A percentile compares a stretch with the other conserved stretches of the same genome.
These are phyloP conservation scores for Theobroma grandiflorum DNA, from an alignment of 441 rosid genomes.

Conservation along the genomic window DNA sequence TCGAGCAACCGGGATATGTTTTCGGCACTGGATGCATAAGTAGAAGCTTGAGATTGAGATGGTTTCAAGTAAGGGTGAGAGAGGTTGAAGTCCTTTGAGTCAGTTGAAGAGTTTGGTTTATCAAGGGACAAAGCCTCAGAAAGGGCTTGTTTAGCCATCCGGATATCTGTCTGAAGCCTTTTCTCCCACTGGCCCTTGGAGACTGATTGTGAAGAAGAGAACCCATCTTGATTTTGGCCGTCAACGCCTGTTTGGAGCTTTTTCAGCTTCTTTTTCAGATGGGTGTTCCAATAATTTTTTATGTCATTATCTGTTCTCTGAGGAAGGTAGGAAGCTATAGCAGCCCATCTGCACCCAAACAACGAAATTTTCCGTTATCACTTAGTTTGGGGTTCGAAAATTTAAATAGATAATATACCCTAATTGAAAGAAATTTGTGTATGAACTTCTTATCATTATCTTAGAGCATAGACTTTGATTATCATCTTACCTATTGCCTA, in stretches of 20 bases:
- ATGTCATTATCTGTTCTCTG: constrained; percentile 76
- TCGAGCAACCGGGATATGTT: constrained; percentile 73
- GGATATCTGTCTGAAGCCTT: constrained; percentile 73
- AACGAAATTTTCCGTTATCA: background rate
- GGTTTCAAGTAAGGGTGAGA: background rate
- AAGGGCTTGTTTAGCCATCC: constrained; percentile 71
- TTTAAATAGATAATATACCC: background rate
- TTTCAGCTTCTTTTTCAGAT: constrained; percentile 69
- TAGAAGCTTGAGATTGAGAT: constrained; percentile 31
- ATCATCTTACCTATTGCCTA: constrained; percentile 63
- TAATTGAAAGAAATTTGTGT: background rate
- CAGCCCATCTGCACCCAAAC: constrained; percentile 64
- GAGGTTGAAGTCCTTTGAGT: constrained; percentile 18
- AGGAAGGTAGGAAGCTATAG: constrained; percentile 79
- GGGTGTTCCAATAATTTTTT: constrained; percentile 77
- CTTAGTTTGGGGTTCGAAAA: constrained; percentile 6
- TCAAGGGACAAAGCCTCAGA: constrained; percentile 65
- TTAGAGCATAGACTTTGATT: background rate
- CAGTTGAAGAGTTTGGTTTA: constrained; percentile 38
- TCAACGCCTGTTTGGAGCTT: constrained; percentile 51
- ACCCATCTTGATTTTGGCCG: constrained; percentile 37
- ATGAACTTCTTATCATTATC: background rate
- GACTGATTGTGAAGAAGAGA: constrained; percentile 39
- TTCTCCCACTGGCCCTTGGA: constrained; percentile 81
- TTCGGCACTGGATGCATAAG: constrained; percentile 64